Evolutionary conservation across 2,329 filamentous ascomycete species (phyloP), one percentile per base, ranked within the genome.

Genomic region (Uncinocarpus reesii): DNA sequence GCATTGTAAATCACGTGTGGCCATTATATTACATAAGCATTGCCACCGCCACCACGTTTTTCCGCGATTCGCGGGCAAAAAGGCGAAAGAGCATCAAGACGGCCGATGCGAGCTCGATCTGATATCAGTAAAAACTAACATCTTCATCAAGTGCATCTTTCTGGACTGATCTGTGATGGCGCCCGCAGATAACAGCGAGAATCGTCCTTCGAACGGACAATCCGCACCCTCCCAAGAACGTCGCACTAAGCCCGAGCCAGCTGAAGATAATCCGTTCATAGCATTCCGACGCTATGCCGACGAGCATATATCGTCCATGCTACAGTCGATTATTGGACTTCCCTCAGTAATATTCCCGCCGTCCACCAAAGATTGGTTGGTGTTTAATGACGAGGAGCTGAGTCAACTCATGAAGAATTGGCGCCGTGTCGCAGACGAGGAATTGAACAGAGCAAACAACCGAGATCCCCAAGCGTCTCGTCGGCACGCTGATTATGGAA

Each of bases 231-330:
- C 32, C 2, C 44, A 15, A n/a, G 24, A 21, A 11, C 18, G 10
- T 35, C 15, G 43, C n/a, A 16, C 29, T 11, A 36, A 41, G 11
- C 35, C 13, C 6, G 36, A 40, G 7, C 23, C 13, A 6, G 36
- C 47, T 45, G 60, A 67, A 50, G 62, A 69, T 51, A 79, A 79
- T 51, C 76, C 77, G 1, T 80, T 81, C 61, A 71, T 78, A 48
- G 68, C 72, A 24, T 80, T 81, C 64, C 78, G 78, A 55, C 75
- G 73, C 53, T 79, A 76, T 59, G 75, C 77, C 48, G 78, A 81
- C 56, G 71, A 74, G 40, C 74, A 77, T 49, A 70, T 80, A 55
- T 72, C 70, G 7, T 73, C 71, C 13, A 61, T 81, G 44, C 62
- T 80, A 48, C 72, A 73, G 52, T 70, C 70, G 15, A 63, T 79